Base-by-base conservation (phyloP, 2,329 filamentous ascomycete species). In the Pyrenophora seminiperda region DNA sequence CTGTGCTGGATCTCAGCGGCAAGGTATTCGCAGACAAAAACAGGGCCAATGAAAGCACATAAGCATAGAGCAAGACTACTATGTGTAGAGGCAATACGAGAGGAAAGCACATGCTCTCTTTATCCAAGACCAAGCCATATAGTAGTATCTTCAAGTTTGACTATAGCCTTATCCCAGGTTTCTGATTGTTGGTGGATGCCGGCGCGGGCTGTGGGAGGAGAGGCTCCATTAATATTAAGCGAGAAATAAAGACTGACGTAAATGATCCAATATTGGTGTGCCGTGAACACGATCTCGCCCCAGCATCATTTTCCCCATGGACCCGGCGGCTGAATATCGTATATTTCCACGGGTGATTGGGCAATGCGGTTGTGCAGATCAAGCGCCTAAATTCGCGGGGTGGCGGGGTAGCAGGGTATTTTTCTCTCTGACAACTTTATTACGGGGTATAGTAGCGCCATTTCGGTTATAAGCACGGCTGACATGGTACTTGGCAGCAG, bases 1-100 rank as follows among this genome's bases (percentile, higher is more conserved):
- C 54, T 7, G 45, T 60, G 13, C 43, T 63, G 2, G 61, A 63
- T 17, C 11, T 62, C 15, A 62, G 58, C 39, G 59, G 54, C 31
- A 60, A 53, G 19, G 51, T 62, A 2, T 60, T 60, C 13, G 58
- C 58, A 1, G 47, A 48, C 19, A 55, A 61, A 17, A 7, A 43
- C 6, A 31, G 31, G 11, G 29, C 9, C 7, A 7, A 36, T 17
- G 19, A 43, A 18, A 30, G 9, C 11, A 15, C 13, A 19, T 50
- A 29, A n/a, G 7, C 17, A 34, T n/a, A 4, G 22, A 14, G 11
- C 22, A 17, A 3, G 9, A 9, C 15, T 27, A 11, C n/a, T 22
- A n/a, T 19, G 5, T 7, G 1, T 7, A 4, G n/a, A 34, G 11
- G 22, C 13, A 14, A 37, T 3, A 24, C 5, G 15, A 34, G 30